phyloP scores from a whole-genome alignment of 2,329 filamentous ascomycete species.

The Calycina herbarum region DNA sequence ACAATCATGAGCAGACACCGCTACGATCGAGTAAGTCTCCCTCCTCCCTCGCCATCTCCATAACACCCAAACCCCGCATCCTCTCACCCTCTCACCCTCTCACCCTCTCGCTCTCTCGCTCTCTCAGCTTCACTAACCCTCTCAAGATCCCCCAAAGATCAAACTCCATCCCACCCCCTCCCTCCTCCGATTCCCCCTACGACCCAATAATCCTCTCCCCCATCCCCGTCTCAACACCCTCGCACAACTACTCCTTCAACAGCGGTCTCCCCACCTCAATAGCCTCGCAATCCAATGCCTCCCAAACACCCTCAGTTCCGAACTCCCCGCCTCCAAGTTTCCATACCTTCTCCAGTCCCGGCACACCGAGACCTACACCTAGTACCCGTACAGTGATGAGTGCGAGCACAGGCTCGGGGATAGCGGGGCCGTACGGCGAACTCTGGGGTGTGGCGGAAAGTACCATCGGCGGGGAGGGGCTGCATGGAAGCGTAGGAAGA shows the following conservation, averaged over 20 bases:
- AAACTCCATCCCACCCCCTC: constrained; percentile 1
- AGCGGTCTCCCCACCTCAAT: constrained; percentile 27
- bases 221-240: constrained; percentile 21
- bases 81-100: neutral
- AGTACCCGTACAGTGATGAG: constrained; percentile 20
- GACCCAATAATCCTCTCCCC: constrained; percentile 27
- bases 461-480: constrained; percentile 20
- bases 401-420: constrained; percentile 7
- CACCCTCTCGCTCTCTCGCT: neutral
- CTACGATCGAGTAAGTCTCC: constrained; percentile 30
- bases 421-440: constrained; percentile 16
- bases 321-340: constrained; percentile 33
- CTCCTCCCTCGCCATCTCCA: neutral
- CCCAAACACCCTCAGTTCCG: constrained; percentile 25
- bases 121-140: neutral
- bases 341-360: constrained; percentile 27
- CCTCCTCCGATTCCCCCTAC: constrained; percentile 5
- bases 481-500: neutral
- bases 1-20: constrained; percentile 29
- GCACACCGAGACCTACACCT: constrained; percentile 27
- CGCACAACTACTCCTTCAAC: constrained; percentile 31
- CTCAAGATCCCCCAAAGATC: constrained; percentile 28
- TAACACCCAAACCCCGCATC: neutral
- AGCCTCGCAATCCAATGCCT: constrained; percentile 15
- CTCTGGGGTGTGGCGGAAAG: constrained; percentile 33